A percentile compares a stretch with the other conserved stretches of the same genome.
Conservation (phyloP, 192 early-diverging fungal genomes). For the Coemansia sp. region DNA sequence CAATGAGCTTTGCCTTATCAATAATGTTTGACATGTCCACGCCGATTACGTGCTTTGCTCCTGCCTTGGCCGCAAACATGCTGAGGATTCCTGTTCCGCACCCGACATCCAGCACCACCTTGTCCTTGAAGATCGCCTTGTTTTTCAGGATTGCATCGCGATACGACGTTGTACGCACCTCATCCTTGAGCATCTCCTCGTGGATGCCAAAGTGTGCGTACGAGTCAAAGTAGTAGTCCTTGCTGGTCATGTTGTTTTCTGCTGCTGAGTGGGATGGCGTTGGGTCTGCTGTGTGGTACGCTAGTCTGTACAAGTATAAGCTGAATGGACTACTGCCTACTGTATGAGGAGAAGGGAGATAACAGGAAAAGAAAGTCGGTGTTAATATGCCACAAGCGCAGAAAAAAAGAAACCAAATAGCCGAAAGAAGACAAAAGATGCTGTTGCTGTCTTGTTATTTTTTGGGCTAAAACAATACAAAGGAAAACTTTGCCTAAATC, state of each 20-base stretch:
- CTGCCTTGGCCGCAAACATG: conserved; percentile 99
- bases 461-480: neutral
- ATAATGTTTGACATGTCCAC: conserved; percentile 99
- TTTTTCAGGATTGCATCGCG: conserved; percentile 94
- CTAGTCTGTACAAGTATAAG: neutral
- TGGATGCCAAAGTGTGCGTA: conserved; percentile 94
- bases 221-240: conserved; percentile 98
- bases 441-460: neutral
- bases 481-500: conserved; percentile 9
- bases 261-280: conserved; percentile 1
- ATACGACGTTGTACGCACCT: conserved; percentile 91
- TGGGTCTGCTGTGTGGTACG: neutral
- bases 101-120: conserved; percentile 98
- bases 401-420: no score
- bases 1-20: conserved; percentile 89
- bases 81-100: conserved; percentile 98
- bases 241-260: conserved; percentile 46
- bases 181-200: conserved; percentile 99
- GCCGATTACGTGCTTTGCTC: conserved; percentile 91
- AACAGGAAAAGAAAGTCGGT: neutral
- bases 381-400: no score
- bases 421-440: neutral
- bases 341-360: neutral
- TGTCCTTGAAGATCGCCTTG: conserved; percentile 94
- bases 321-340: neutral